phyloP scores from a whole-genome alignment of 371 early-diverging fungal genomes.

The Mortierella sp. region DNA sequence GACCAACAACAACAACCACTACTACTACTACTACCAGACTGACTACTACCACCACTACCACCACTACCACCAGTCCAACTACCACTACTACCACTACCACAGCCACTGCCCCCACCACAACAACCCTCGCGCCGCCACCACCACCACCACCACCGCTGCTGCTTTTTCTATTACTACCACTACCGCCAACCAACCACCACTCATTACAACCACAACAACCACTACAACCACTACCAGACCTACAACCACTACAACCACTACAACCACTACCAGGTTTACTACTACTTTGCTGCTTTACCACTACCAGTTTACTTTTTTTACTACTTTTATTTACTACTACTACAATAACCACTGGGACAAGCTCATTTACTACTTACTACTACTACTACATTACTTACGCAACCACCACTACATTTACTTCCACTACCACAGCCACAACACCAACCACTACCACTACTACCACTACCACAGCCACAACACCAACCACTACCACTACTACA shows the following conservation, averaged over 20 bases:
- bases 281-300: background rate
- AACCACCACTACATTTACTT: background rate
- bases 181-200: background rate
- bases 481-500: background rate
- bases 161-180: background rate
- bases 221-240: background rate
- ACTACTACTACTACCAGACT: background rate
- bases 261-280: background rate
- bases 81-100: background rate
- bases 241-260: background rate
- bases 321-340: background rate
- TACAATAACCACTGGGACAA: background rate
- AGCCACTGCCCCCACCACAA: background rate
- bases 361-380: no score
- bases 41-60: constrained; percentile 1
- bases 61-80: background rate
- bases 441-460: no score
- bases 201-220: background rate
- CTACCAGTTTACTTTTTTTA: background rate
- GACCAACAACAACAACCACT: background rate
- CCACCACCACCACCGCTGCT: background rate
- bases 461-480: background rate
- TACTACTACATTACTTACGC: no score
- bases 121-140: background rate
- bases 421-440: background rate